Conservation (phyloP, 2,329 filamentous ascomycete genomes). For the Calonectria montana region DNA sequence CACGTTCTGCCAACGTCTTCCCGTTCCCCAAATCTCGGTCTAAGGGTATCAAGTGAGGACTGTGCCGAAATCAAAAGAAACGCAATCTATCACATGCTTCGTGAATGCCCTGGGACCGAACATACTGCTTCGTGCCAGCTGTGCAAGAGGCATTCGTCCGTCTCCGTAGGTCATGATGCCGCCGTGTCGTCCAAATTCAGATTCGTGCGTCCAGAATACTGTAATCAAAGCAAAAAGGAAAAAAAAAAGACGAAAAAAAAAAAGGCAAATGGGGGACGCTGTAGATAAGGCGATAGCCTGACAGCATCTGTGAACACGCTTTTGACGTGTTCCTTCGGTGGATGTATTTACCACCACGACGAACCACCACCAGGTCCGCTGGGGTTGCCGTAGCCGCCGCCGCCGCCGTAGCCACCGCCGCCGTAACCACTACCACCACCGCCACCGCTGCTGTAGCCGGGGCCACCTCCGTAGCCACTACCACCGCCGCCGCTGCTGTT, state of each 20-base stretch:
- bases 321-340: slow-evolving; percentile 20
- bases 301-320: slow-evolving; percentile 37
- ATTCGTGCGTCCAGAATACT: slow-evolving; percentile 45
- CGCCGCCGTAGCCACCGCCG: slow-evolving; percentile 66
- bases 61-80: slow-evolving; percentile 57
- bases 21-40: slow-evolving; percentile 55
- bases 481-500: slow-evolving; percentile 39
- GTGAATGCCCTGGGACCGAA: slow-evolving; percentile 54
- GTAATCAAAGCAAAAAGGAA: slow-evolving; percentile 39
- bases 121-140: slow-evolving; percentile 48
- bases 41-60: slow-evolving; percentile 59
- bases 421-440: slow-evolving; percentile 53
- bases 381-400: slow-evolving; percentile 72
- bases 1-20: slow-evolving; percentile 53
- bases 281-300: slow-evolving; percentile 20
- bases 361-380: slow-evolving; percentile 75
- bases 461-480: slow-evolving; percentile 50
- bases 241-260: slow-evolving; percentile 37
- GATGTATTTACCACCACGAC: slow-evolving; percentile 72
- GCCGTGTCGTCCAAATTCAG: slow-evolving; percentile 52
- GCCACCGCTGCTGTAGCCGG: slow-evolving; percentile 57
- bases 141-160: slow-evolving; percentile 47
- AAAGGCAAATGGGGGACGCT: slow-evolving; percentile 38
- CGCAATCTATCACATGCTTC: slow-evolving; percentile 58
- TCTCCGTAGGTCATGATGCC: slow-evolving; percentile 55